Conservation (phyloP, 495 filamentous ascomycete species). For the Penicillium herquei region DNA sequence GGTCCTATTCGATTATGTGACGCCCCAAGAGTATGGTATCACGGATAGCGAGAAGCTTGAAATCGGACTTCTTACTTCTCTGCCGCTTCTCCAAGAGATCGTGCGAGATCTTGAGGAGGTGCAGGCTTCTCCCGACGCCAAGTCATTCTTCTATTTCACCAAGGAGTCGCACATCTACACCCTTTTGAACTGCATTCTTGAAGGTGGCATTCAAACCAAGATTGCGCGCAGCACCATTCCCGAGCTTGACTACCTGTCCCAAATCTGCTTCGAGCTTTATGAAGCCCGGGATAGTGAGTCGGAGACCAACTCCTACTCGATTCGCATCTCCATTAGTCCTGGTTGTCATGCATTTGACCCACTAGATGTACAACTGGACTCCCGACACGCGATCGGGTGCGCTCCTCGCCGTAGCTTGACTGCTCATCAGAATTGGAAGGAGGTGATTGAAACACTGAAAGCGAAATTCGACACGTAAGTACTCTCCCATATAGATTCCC, state of each 20-base stretch:
- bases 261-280: constrained; percentile 97
- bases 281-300: constrained; percentile 80
- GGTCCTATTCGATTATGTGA: constrained; percentile 96
- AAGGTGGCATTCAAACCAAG: constrained; percentile 93
- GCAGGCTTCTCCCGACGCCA: constrained; percentile 87
- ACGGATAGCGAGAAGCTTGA: constrained; percentile 92
- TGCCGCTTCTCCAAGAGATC: constrained; percentile 92
- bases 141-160: constrained; percentile 97
- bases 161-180: constrained; percentile 99
- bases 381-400: constrained; percentile 90
- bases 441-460: constrained; percentile 87
- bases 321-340: constrained; percentile 91
- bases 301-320: constrained; percentile 82
- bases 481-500: not conserved
- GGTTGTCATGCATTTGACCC: constrained; percentile 96
- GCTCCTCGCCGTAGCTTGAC: constrained; percentile 86
- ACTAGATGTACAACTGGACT: constrained; percentile 92
- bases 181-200: constrained; percentile 93
- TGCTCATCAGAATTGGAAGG: constrained; percentile 91
- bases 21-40: constrained; percentile 97
- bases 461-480: constrained; percentile 93
- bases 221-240: constrained; percentile 88
- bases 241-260: constrained; percentile 94
- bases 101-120: constrained; percentile 96
- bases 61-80: constrained; percentile 89